These are phyloP conservation scores for Geum urbanum DNA, from an alignment of 306 rosid genomes.

Conservation along the genomic window DNA sequence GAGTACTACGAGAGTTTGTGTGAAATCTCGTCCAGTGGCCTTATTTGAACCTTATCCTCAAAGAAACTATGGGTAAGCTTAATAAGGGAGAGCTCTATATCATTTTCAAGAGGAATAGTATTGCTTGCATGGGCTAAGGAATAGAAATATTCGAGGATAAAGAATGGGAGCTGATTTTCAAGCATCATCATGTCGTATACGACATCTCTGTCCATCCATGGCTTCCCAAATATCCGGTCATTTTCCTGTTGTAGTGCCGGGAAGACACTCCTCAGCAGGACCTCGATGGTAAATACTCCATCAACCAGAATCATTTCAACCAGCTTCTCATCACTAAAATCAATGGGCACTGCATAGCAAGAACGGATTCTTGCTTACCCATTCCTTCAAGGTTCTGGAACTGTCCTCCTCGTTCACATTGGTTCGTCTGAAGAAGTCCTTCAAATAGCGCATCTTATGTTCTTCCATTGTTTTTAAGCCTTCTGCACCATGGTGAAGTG, in stretches of 20 bases:
- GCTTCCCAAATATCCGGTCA: conserved; percentile 29
- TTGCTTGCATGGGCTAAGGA: background rate
- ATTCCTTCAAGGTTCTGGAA: background rate
- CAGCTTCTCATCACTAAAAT: background rate
- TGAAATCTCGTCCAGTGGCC: no score
- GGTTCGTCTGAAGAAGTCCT: conserved; percentile 9
- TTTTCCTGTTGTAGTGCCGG: conserved; percentile 1
- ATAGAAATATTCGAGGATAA: conserved; percentile 29
- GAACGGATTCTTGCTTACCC: background rate
- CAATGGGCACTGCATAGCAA: background rate
- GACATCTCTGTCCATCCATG: conserved; percentile 29
- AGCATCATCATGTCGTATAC: conserved; percentile 25
- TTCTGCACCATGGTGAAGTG: conserved; percentile 24
- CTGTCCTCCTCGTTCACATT: background rate
- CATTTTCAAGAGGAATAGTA: background rate
- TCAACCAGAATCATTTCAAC: background rate
- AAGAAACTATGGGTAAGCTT: no score
- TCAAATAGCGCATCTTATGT: conserved; percentile 20
- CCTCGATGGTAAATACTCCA: conserved; percentile 20
- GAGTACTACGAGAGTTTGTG: no score
- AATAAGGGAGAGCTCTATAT: background rate
- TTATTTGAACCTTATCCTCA: no score
- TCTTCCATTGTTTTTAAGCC: conserved; percentile 25
- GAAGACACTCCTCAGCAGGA: conserved; percentile 11
- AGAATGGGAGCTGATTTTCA: conserved; percentile 44